Evolutionary conservation across 108 stramenopile genomes (phyloP).

Genomic region (Aurantiochytrium sp.): DNA sequence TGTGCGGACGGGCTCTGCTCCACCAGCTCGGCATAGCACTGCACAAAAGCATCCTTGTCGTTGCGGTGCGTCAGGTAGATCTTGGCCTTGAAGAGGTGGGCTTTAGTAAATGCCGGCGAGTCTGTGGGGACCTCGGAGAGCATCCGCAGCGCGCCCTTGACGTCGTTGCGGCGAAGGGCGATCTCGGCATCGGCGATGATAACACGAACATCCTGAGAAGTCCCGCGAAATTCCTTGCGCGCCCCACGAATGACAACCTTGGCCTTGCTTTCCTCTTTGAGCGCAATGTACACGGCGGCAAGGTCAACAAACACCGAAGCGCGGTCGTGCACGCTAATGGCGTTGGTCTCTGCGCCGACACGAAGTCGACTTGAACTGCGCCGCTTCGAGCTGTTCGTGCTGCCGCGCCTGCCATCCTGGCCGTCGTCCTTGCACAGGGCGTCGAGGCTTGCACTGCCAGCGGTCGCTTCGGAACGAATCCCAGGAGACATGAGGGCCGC

Average conservation of each 20-base stretch:
- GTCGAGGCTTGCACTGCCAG: background rate
- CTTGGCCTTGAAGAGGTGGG: conserved; percentile 53
- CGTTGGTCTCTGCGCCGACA: background rate
- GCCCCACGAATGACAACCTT: conserved; percentile 30
- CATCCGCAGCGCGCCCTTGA: conserved; percentile 50
- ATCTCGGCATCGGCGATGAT: conserved; percentile 55
- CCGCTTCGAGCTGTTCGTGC: background rate
- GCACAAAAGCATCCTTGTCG: conserved; percentile 52
- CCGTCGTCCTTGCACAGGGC: background rate
- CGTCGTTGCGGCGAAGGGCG: conserved; percentile 45
- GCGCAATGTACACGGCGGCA: background rate
- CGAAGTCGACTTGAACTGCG: background rate
- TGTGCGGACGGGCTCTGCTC: conserved; percentile 33
- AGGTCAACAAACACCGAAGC: conserved; percentile 40
- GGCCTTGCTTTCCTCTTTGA: conserved; percentile 35
- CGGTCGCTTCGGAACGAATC: background rate
- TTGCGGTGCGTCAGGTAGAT: conserved; percentile 55
- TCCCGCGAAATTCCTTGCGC: conserved; percentile 35
- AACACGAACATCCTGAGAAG: conserved; percentile 51
- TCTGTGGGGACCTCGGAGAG: conserved; percentile 42
- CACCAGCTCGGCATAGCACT: conserved; percentile 57
- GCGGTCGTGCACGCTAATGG: conserved; percentile 34
- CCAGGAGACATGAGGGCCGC: conserved; percentile 41
- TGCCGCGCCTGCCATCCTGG: background rate
- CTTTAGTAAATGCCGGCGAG: conserved; percentile 41